Base-by-base conservation (phyloP, 345 rosid genomes). In the Ailanthus altissimus region DNA sequence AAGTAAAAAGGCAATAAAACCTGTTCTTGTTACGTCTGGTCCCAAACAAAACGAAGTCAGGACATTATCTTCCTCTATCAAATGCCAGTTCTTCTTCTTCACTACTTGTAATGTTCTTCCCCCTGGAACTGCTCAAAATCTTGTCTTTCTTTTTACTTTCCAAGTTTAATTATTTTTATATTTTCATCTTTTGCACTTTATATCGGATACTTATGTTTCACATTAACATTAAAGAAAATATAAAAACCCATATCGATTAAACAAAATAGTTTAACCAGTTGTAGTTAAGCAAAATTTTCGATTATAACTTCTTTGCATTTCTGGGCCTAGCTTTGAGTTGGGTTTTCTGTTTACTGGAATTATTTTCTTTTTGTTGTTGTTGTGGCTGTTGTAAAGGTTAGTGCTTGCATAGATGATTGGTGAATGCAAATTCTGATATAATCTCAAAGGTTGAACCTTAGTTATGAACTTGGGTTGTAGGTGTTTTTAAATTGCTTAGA, bases 61-160 rank as follows among this genome's bases (percentile, higher is more conserved):
- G 28, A 8, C 67, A 28, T 26, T 21, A 46, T 26, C 68, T 47
- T 47, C 46, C 23, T 59, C 23, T 3, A 20, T 47, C 77, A 50
- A 47, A 61, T 74, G 77, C 46, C 77, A 74, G 54, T 61, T 11
- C 50, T 20, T 61, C 68, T 5, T 12, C 40, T 12, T 32, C 32
- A n/a, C 58, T 74, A 72, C 14, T 20, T 60, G 77, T 8, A 23
- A 7, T 21, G 18, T 43, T 25, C n/a, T 8, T 72, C 65, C 21
- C 16, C 8, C 59, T 28, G 57, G 2, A 18, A 50, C 59, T 32
- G 59, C 13, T 8, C 47, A 43, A 67, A 21, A 1, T 67, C 51
- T 67, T 13, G 32, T 45, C 38, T 13, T 23, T 21, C 10, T 62
- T 36, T 8, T 66, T 11, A 2, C 13, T 46, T 67, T 21, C 11